These are phyloP conservation scores for Mucor sp. DNA, from an alignment of 371 early-diverging fungal species.

Conservation along the genomic window DNA sequence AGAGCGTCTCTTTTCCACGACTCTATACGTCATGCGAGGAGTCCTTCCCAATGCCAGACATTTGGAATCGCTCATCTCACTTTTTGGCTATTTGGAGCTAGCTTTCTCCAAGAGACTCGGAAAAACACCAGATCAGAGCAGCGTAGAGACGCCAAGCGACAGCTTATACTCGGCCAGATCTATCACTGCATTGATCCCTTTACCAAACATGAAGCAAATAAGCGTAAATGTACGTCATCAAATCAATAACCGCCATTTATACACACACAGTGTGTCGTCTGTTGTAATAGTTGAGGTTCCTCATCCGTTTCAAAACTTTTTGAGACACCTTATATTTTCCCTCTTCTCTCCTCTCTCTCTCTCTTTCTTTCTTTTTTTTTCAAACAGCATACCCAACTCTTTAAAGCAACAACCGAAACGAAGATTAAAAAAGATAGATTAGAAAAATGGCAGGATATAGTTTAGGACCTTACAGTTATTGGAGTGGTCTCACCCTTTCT, in stretches of 20 bases:
- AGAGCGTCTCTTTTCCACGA: not conserved
- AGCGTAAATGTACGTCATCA: conserved; percentile 4
- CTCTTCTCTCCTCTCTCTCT: not conserved
- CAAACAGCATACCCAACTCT: not conserved
- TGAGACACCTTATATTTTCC: not conserved
- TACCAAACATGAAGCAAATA: not conserved
- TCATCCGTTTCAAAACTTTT: conserved; percentile 5
- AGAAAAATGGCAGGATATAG: conserved; percentile 16
- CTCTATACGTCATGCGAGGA: not conserved
- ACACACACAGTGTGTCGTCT: no score
- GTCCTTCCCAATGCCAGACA: not conserved
- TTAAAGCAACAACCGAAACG: not conserved
- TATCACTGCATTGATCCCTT: not conserved
- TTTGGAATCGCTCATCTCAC: not conserved
- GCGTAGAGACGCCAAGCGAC: not conserved
- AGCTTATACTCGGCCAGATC: not conserved
- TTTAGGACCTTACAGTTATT: conserved; percentile 24
- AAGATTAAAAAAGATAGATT: not conserved
- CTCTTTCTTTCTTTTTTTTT: not conserved
- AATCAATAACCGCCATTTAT: not conserved
- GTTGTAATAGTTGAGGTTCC: not conserved
- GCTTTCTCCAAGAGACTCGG: not conserved
- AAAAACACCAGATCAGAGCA: not conserved
- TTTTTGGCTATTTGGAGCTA: not conserved
- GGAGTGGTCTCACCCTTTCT: conserved; percentile 33